phyloP scores from a whole-genome alignment of 352 stramenopile species.

The Phytophthora tentaculata region DNA sequence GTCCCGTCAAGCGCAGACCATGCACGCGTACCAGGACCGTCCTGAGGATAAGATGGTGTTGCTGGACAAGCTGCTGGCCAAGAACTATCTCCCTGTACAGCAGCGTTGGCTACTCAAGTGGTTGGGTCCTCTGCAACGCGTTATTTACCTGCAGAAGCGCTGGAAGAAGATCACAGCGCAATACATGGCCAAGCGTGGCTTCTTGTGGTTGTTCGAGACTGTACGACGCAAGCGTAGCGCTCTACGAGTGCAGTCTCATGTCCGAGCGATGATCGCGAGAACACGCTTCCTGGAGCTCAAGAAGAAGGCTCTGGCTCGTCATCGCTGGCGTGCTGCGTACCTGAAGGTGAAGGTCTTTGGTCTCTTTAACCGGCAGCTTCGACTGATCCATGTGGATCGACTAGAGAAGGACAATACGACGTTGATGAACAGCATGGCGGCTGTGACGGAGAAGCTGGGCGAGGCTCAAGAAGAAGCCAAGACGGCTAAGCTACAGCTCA shows the following conservation, averaged over 20 bases:
- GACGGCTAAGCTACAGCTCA: constrained; percentile 53
- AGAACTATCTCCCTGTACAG: constrained; percentile 60
- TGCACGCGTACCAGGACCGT: constrained; percentile 76
- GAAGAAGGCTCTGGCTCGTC: constrained; percentile 65
- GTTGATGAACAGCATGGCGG: constrained; percentile 47
- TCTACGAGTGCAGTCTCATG: constrained; percentile 70
- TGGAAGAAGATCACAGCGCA: constrained; percentile 84
- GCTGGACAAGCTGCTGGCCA: constrained; percentile 75
- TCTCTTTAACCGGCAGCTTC: constrained; percentile 66
- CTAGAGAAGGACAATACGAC: constrained; percentile 73
- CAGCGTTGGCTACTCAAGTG: constrained; percentile 89
- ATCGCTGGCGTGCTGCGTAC: constrained; percentile 69
- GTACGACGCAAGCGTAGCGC: constrained; percentile 71
- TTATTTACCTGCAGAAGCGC: constrained; percentile 88
- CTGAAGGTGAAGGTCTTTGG: constrained; percentile 64
- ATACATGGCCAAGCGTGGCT: constrained; percentile 77
- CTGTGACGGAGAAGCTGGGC: constrained; percentile 48
- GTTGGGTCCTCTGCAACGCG: constrained; percentile 77
- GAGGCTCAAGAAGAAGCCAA: constrained; percentile 54
- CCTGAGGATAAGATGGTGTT: constrained; percentile 89
- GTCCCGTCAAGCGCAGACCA: constrained; percentile 69
- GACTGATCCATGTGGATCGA: constrained; percentile 71
- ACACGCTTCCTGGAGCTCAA: constrained; percentile 69
- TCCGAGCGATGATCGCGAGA: constrained; percentile 70
- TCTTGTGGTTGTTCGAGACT: constrained; percentile 78